Percentiles rank a stretch among this genome's conserved stretches.
Conservation (phyloP, 225 moss, liverwort and hornwort genomes). For the Pseudisothecium myosuroides region DNA sequence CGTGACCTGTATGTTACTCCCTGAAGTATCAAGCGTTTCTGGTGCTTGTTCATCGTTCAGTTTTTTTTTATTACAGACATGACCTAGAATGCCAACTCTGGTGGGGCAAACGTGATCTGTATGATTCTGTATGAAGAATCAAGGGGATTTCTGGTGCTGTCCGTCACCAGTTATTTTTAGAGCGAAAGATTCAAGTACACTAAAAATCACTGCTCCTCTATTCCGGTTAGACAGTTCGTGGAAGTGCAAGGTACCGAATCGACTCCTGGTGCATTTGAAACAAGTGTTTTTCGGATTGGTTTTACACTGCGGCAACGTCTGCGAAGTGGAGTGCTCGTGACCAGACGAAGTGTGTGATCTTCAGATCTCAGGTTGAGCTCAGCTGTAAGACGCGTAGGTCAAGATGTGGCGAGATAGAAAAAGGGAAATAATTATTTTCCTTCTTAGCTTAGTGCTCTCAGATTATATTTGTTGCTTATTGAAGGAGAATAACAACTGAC, state of each 20-base stretch:
- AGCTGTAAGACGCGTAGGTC: background rate
- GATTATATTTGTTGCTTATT: background rate
- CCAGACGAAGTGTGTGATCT: constrained; percentile 12
- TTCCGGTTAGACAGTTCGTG: background rate
- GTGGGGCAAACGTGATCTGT: background rate
- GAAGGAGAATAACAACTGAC: background rate
- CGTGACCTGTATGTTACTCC: background rate
- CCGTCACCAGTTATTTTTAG: background rate
- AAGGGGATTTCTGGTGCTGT: background rate
- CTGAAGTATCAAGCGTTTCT: background rate
- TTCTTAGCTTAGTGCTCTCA: background rate
- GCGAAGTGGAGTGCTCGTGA: constrained; percentile 45
- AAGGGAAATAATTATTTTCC: background rate
- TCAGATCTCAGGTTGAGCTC: constrained; percentile 12
- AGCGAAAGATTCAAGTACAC: background rate
- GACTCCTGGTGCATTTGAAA: background rate
- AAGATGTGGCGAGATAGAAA: background rate
- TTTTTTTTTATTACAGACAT: background rate
- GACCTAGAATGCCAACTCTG: background rate
- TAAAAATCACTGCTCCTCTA: background rate
- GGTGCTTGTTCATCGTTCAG: background rate
- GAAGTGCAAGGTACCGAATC: background rate
- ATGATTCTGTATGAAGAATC: background rate
- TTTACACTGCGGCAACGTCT: constrained; percentile 13
- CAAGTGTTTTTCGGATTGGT: background rate